Conservation (phyloP, 2,329 filamentous ascomycete species). For the Byssothecium circinans region DNA sequence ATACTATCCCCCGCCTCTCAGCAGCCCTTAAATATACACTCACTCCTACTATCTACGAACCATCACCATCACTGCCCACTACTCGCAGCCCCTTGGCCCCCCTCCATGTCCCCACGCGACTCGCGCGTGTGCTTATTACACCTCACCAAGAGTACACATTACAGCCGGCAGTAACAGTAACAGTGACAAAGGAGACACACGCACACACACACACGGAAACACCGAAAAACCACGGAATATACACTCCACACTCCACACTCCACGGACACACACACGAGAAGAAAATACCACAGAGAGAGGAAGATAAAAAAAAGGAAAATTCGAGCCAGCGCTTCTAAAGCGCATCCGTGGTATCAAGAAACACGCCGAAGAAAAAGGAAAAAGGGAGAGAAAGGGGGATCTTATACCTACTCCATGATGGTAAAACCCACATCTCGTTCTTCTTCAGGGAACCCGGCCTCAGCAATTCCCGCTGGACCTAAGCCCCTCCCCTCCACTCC, state of each 20-base stretch:
- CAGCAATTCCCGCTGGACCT: no score
- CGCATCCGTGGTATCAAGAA: neutral
- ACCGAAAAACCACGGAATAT: neutral
- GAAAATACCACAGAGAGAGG: neutral
- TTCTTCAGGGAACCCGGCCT: no score
- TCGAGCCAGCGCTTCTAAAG: neutral
- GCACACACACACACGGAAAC: neutral
- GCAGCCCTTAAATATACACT: no score
- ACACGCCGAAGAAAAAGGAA: neutral
- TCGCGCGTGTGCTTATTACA: neutral
- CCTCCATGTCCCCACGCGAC: neutral
- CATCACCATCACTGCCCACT: no score
- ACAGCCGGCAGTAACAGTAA: neutral
- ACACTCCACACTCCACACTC: neutral
- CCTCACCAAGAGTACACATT: conserved; percentile 1
- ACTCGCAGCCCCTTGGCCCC: no score
- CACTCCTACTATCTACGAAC: no score
- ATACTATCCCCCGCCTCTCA: no score
- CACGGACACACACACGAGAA: neutral
- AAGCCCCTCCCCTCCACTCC: no score
- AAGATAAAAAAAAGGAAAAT: neutral
- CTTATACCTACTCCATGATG: no score
- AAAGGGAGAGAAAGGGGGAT: neutral
- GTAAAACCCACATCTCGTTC: no score
- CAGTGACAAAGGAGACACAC: neutral